Conservation (phyloP, 768 basidiomycete genomes). For the Aureoboletus auriporus region DNA sequence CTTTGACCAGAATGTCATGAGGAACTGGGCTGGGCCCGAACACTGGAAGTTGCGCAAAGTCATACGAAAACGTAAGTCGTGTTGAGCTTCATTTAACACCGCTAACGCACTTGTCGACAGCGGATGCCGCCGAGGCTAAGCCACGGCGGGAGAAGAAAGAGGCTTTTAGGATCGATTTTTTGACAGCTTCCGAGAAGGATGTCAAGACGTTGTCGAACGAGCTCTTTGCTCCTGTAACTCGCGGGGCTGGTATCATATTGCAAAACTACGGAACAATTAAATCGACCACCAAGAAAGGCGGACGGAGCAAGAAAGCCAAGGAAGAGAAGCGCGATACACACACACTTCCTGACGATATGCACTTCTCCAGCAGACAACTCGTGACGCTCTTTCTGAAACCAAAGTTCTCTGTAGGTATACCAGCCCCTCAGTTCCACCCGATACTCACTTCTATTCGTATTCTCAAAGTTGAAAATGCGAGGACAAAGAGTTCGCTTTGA, state of each 20-base stretch:
- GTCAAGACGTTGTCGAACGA: conserved; percentile 62
- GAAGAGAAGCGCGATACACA: conserved; percentile 71
- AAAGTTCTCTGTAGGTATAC: conserved; percentile 74
- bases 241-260: conserved; percentile 65
- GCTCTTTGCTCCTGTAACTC: conserved; percentile 74
- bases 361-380: conserved; percentile 88
- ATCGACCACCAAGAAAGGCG: conserved; percentile 28
- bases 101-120: conserved; percentile 20
- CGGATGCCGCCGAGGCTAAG: conserved; percentile 50
- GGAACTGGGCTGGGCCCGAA: conserved; percentile 98
- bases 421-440: neutral
- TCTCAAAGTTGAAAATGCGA: conserved; percentile 79
- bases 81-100: neutral
- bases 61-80: conserved; percentile 65
- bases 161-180: conserved; percentile 79
- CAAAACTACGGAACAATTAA: conserved; percentile 44
- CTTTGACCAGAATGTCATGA: conserved; percentile 81
- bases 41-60: conserved; percentile 93
- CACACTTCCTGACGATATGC: conserved; percentile 93
- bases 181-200: conserved; percentile 53
- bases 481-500: conserved; percentile 57
- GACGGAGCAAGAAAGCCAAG: conserved; percentile 44
- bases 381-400: conserved; percentile 95
- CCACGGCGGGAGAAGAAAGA: conserved; percentile 73
- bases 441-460: conserved; percentile 1